phyloP scores from a whole-genome alignment of 2,329 filamentous ascomycete species.

The Bipolaris oryzae region DNA sequence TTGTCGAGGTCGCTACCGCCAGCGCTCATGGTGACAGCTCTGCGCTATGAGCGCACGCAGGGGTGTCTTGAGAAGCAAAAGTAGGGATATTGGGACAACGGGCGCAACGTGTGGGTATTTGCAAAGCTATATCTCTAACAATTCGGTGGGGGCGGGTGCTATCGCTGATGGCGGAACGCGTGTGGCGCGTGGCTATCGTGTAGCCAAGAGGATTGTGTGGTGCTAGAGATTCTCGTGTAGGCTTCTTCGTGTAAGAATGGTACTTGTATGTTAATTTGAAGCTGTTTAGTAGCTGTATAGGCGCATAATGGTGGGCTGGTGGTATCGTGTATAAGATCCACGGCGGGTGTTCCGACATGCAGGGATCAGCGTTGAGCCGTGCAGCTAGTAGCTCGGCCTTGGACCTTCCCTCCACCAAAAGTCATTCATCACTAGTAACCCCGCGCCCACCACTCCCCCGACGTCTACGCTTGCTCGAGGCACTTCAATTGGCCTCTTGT shows the following conservation, averaged over 20 bases:
- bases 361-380: constrained; percentile 17
- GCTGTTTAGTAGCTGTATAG: neutral
- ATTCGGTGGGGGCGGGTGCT: constrained; percentile 10
- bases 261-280: neutral
- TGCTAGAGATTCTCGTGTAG: neutral
- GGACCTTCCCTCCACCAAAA: constrained; percentile 31
- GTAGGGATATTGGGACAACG: neutral
- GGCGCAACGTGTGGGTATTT: constrained; percentile 1
- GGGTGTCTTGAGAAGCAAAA: neutral
- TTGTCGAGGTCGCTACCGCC: constrained; percentile 92
- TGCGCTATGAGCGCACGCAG: constrained; percentile 24
- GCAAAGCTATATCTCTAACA: constrained; percentile 3
- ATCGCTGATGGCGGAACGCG: constrained; percentile 15
- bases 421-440: constrained; percentile 32
- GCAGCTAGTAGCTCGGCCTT: constrained; percentile 12
- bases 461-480: constrained; percentile 23
- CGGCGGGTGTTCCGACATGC: constrained; percentile 17
- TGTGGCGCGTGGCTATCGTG: neutral
- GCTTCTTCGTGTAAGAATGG: constrained; percentile 1
- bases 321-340: constrained; percentile 11
- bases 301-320: constrained; percentile 11
- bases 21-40: constrained; percentile 39
- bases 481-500: constrained; percentile 43
- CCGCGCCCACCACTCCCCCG: constrained; percentile 20
- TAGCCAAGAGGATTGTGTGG: neutral